Evolutionary conservation across 208 protist species (phyloP), one percentile per base, ranked within the genome.

Genomic region (Sergeia podlipaevii): DNA sequence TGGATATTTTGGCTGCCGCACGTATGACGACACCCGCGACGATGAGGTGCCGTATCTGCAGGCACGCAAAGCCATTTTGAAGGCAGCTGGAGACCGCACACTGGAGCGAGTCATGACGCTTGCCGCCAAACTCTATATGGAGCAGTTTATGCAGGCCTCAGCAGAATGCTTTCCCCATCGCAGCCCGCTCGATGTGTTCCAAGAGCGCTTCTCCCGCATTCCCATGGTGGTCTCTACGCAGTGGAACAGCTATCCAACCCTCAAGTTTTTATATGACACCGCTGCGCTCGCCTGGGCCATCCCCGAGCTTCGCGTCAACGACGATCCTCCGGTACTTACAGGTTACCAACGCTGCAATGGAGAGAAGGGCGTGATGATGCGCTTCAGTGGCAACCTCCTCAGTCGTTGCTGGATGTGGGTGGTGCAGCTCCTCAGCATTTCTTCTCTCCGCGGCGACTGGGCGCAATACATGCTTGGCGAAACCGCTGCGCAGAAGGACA

Each of bases 181-280:
- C n/a, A 36, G 70, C 27, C 49, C 70, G 20, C 30, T 50, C 45
- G 66, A 60, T n/a, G 49, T 80, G 18, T 74, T 86, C 47, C 56
- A 53, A 17, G 63, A 70, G 36, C 72, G 72, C 17, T 13, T 74
- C 10, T 45, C 38, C 4, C 54, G 56, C 10, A 38, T 71, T 13
- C 47, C 65, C 4, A 30, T 89, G 34, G 20, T 75, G 11, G 49
- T 71, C 28, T 36, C 59, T 1, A 64, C 69, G 8, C 51, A 55
- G 50, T 89, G 75, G 67, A 89, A 89, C 53, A 89, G 72, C 56
- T 89, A 85, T 60, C 80, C 76, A 0, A 72, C 71, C 1, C 60
- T 89, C 1, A 89, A 85, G 62, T 84, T 85, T 43, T 37, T 89
- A 33, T 82, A 75, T 39, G 80, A 89, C 57, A 77, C 76, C 28